Conservation (phyloP, 148 eudicot genomes). For the Spergularia bocconei region DNA sequence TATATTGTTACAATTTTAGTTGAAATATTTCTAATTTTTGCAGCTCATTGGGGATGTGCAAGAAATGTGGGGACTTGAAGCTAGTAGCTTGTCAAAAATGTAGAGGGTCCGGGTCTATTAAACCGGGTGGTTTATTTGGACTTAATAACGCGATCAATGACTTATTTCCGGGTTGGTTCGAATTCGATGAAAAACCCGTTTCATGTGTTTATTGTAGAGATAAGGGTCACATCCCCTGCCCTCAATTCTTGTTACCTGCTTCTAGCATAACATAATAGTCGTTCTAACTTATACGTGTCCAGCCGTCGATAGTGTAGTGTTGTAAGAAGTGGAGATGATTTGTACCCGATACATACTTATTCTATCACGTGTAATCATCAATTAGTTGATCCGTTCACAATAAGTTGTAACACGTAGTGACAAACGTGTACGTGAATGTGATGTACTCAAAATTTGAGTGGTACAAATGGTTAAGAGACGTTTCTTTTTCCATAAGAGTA, state of each 20-base stretch:
- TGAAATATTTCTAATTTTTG: neutral
- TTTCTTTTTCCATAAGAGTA: too few relatives aligned
- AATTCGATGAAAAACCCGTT: constrained; percentile 21
- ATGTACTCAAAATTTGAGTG: too few relatives aligned
- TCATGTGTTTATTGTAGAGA: constrained; percentile 45
- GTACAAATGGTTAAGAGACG: too few relatives aligned
- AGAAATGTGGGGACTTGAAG: constrained; percentile 70
- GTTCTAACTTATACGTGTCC: too few relatives aligned
- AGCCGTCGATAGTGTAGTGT: too few relatives aligned
- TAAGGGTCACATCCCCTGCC: constrained; percentile 56
- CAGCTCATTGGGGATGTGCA: constrained; percentile 85
- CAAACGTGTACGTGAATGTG: too few relatives aligned
- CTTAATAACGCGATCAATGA: constrained; percentile 34
- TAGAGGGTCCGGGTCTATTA: constrained; percentile 54
- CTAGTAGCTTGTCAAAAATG: constrained; percentile 63
- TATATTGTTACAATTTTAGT: neutral
- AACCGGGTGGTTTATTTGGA: constrained; percentile 44
- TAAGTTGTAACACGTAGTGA: too few relatives aligned
- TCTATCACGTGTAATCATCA: too few relatives aligned
- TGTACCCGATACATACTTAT: too few relatives aligned
- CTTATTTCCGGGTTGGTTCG: constrained; percentile 20
- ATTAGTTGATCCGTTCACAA: too few relatives aligned
- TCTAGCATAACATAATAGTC: neutral
- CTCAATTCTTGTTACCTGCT: constrained; percentile 34
- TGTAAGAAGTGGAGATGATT: too few relatives aligned